Percentiles rank a stretch among this genome's conserved stretches.
These are phyloP conservation scores for Nemania sp. DNA, from an alignment of 2,329 filamentous ascomycete genomes.

Conservation along the genomic window DNA sequence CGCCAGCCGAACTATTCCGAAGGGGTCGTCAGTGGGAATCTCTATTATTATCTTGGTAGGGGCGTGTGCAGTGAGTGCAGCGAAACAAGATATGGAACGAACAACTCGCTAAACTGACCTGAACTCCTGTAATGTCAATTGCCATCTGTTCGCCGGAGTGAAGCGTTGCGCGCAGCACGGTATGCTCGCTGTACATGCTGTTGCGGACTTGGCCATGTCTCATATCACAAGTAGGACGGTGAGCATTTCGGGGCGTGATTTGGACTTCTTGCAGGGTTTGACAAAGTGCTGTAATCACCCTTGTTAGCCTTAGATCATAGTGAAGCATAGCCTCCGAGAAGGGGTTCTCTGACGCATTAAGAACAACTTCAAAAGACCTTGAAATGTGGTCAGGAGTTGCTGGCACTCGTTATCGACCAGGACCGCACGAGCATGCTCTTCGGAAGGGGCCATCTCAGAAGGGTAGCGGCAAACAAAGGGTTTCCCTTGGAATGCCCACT, in stretches of 20 bases:
- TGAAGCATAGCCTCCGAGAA: neutral
- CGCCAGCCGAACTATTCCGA: constrained; percentile 20
- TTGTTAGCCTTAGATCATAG: constrained; percentile 1
- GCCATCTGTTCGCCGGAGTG: constrained; percentile 18
- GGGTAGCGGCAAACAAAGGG: constrained; percentile 11
- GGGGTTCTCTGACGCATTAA: constrained; percentile 7
- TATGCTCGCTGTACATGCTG: constrained; percentile 7
- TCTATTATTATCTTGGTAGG: neutral
- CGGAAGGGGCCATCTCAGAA: neutral
- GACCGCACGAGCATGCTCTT: constrained; percentile 15
- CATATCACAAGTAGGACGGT: constrained; percentile 14
- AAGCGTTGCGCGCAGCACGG: constrained; percentile 13
- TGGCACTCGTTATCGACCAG: constrained; percentile 8
- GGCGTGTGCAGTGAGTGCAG: neutral
- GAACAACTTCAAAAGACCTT: constrained; percentile 9
- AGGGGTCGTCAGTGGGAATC: neutral
- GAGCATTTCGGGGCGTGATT: constrained; percentile 7
- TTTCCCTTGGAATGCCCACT: constrained; percentile 7
- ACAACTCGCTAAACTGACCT: constrained; percentile 11
- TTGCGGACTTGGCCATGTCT: neutral
- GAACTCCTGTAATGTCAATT: constrained; percentile 13
- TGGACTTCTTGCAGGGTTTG: constrained; percentile 9
- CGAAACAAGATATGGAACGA: neutral
- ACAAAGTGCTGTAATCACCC: constrained; percentile 8
- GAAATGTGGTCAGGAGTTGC: constrained; percentile 1